Evolutionary conservation across 2,329 filamentous ascomycete species (phyloP), one percentile per base, ranked within the genome.

Genomic region (Fonsecaea pedrosoi): DNA sequence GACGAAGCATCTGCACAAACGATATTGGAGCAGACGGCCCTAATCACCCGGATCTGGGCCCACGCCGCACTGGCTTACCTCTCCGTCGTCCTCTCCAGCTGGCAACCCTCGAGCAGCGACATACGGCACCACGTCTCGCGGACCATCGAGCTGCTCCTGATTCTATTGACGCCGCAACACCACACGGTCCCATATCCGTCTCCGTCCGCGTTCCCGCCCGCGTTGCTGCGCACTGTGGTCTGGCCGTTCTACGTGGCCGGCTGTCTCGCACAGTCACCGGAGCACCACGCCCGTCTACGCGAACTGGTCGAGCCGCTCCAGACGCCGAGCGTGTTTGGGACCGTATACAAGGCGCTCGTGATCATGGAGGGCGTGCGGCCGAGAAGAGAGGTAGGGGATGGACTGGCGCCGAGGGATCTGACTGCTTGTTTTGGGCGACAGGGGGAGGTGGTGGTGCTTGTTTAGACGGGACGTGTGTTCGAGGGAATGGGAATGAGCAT

Each of bases 361-460:
- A 76, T 79, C 34, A 79, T 79, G 77, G 74, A 78, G 61, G 72
- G 73, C 60, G 77, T 76, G 37, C 80, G 78, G 78, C 61, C 58
- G 15, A 66, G 59, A 34, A 50, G 62, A 18, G 45, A 54, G 13
- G 25, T 18, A 21, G 15, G 13, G 25, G 42, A 21, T 10, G 42
- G 25, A 25, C 25, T 48, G 18, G 18, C 45, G 18, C 21, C 18
- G 3, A 8, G 45, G 8, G 45, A 50, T 50, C 10, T 50, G 8
- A 18, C 45, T 25, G 21, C 18, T 50, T 50, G 45, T 13, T 50
- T 50, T 18, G 25, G 18, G 21, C 4, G 45, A 2, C 45, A 50
- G 18, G 45, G 45, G 3, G 18, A 50, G 8, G 4, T 50, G 21
- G 45, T 50, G 45, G 1, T 50, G 12, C 45, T 50, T 12, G 21